Evolutionary conservation across 257 asterid species (phyloP).

Genomic region (Gardenia jasminoides): DNA sequence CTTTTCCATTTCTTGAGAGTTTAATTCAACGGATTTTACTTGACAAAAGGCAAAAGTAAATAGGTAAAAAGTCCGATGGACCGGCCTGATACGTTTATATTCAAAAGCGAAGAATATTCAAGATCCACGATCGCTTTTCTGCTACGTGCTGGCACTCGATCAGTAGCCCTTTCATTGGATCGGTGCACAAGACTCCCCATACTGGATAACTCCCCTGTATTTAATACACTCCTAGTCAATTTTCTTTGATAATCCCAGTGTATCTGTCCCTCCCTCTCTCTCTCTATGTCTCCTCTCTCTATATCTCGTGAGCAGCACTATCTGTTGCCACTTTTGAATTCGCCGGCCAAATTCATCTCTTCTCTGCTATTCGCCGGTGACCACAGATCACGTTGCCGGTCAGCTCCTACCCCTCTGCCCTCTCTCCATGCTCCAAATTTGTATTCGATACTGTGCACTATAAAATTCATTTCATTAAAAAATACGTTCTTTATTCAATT

Average conservation of each 20-base stretch:
- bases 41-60: too few relatives aligned
- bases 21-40: too few relatives aligned
- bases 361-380: conserved; percentile 5
- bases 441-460: background rate
- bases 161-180: background rate
- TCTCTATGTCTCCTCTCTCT: background rate
- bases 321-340: conserved; percentile 8
- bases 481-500: background rate
- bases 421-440: background rate
- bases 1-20: too few relatives aligned
- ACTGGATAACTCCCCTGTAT: background rate
- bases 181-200: background rate
- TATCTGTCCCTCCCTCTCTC: conserved; percentile 1
- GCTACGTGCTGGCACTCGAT: too few relatives aligned
- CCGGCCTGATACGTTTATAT: too few relatives aligned
- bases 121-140: too few relatives aligned
- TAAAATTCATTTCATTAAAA: background rate
- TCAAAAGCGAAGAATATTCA: too few relatives aligned
- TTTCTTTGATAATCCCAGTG: conserved; percentile 35
- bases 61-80: too few relatives aligned
- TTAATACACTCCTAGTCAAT: conserved; percentile 2
- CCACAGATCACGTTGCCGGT: conserved; percentile 11
- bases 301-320: background rate
- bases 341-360: conserved; percentile 17
- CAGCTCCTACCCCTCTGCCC: background rate